Base-by-base conservation (phyloP, 805 yeast genomes). In the Torulaspora gathmanii region DNA sequence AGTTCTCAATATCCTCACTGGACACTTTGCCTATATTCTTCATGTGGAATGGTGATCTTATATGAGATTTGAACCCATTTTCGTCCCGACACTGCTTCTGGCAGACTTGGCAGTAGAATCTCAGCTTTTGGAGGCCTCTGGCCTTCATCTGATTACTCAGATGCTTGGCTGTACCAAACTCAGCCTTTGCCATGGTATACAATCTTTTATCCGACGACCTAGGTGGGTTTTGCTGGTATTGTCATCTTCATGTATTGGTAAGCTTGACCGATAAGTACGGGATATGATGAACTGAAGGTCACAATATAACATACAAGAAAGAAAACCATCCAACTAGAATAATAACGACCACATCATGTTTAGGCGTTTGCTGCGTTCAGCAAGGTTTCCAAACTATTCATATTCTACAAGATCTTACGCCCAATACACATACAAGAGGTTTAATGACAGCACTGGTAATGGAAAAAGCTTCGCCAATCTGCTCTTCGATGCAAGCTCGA, bases 61-160 rank as follows among this genome's bases (percentile, higher is more conserved):
- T 74, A 63, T 93, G 99, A 57, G 91, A 84, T 57, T 85, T 83
- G 70, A 86, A 93, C 20, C 99, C 99, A 67, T 93, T 91, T 51
- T 86, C 95, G 63, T 95, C 99, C 44, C 97, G 70, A 63, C 98
- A 90, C 67, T 93, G 99, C 58, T 91, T 88, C 60, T 75, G 79
- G 59, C 99, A 93, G 2, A 87, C 74, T 63, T 84, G 98, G 64
- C 99, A 93, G 65, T 89, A 95, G 74, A 79, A 91, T 49, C 79
- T 74, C 42, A 93, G 76, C 58, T 86, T 82, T 65, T 90, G 97
- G 20, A 90, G 79, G 2, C 98, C 98, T 38, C 78, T 72, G 20
- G 87, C 79, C 67, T 86, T 86, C 74, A 86, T 75, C 63, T 83
- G 80, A 57, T 86, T 87, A 25, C 91, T 75, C 40, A 83, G 69